Conservation (phyloP, 768 basidiomycete species). For the Macrolepiota fuliginosa region DNA sequence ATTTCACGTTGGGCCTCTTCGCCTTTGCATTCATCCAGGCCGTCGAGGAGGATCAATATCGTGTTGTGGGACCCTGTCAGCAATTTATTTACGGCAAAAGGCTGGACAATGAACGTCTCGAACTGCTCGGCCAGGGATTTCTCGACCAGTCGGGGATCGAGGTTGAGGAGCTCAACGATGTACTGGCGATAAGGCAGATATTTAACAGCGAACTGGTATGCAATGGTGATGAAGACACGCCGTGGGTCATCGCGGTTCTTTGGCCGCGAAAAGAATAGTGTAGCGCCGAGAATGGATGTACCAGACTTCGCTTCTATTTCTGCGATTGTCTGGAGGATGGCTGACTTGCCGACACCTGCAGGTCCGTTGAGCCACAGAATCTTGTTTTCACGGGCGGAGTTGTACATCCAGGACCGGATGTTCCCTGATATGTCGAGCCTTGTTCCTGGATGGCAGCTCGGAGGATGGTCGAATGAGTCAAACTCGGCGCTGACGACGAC, state of each 20-base stretch:
- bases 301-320: background rate
- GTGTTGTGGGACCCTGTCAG: background rate
- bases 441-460: too few relatives aligned
- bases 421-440: too few relatives aligned
- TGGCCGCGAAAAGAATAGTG: background rate
- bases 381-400: too few relatives aligned
- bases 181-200: background rate
- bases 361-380: too few relatives aligned
- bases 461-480: slow-evolving; percentile 1
- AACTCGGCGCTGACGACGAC: background rate
- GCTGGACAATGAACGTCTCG: slow-evolving; percentile 14
- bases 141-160: slow-evolving; percentile 3
- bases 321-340: background rate
- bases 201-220: slow-evolving; percentile 18
- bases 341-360: slow-evolving; percentile 7
- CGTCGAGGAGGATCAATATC: slow-evolving; percentile 19
- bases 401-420: too few relatives aligned
- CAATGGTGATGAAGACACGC: slow-evolving; percentile 14
- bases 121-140: slow-evolving; percentile 15
- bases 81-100: background rate
- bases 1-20: slow-evolving; percentile 15
- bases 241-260: background rate
- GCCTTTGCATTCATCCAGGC: slow-evolving; percentile 24
- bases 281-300: background rate
- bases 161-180: slow-evolving; percentile 5